Percentiles rank a stretch among this genome's conserved stretches.
phyloP scores from a whole-genome alignment of 2,329 filamentous ascomycete genomes.

The Fusarium subtropicale region DNA sequence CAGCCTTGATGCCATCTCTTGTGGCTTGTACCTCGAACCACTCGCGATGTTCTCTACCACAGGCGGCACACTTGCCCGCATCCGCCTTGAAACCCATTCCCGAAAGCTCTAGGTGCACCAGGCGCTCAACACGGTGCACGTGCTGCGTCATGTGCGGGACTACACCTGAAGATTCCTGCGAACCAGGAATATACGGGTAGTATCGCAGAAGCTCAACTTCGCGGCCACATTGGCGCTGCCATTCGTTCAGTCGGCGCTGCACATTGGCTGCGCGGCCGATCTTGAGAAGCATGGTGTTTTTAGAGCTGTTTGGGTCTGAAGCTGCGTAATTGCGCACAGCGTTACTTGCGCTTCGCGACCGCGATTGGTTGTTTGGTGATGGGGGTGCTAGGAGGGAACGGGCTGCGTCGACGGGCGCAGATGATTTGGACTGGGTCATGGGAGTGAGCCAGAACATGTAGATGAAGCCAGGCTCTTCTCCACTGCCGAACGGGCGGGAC shows the following conservation, averaged over 20 bases:
- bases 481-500: constrained; percentile 73
- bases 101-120: constrained; percentile 91
- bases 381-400: constrained; percentile 68
- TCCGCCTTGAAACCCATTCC: constrained; percentile 67
- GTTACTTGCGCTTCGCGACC: constrained; percentile 64
- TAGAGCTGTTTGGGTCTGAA: constrained; percentile 39
- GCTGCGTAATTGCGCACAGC: constrained; percentile 64
- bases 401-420: constrained; percentile 68
- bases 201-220: constrained; percentile 88
- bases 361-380: constrained; percentile 50
- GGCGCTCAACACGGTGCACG: constrained; percentile 85
- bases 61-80: constrained; percentile 74
- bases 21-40: constrained; percentile 93
- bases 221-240: constrained; percentile 93
- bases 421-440: constrained; percentile 56
- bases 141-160: constrained; percentile 80
- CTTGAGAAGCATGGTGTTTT: constrained; percentile 72
- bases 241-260: constrained; percentile 89
- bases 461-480: constrained; percentile 87
- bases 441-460: constrained; percentile 99
- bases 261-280: constrained; percentile 82
- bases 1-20: constrained; percentile 74
- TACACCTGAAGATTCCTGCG: constrained; percentile 44
- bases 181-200: constrained; percentile 81
- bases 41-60: constrained; percentile 87